Evolutionary conservation across 2,329 filamentous ascomycete species (phyloP).

Genomic region (Diaporthe longicolla): DNA sequence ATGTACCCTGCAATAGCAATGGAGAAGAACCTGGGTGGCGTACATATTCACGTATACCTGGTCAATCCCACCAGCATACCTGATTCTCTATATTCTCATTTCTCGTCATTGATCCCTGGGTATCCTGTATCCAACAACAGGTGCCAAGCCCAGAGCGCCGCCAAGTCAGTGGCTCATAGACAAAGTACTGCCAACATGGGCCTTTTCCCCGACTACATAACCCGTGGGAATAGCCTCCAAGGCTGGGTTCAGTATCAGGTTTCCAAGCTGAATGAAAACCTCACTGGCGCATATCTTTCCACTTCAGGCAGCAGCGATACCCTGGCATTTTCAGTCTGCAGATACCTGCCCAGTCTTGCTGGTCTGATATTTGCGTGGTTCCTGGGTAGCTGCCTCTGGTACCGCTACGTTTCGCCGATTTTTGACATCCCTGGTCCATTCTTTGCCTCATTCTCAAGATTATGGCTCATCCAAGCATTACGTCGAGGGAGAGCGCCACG

Average conservation of each 20-base stretch:
- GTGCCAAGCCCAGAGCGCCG: not conserved
- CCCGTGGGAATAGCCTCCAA: not conserved
- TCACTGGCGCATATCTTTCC: not conserved
- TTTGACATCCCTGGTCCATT: conserved; percentile 11
- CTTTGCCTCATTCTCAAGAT: conserved; percentile 5
- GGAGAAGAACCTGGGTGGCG: not conserved
- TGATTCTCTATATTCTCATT: not conserved
- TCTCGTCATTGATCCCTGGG: not conserved
- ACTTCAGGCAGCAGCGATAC: not conserved
- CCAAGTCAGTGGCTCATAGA: not conserved
- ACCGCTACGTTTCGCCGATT: conserved; percentile 12
- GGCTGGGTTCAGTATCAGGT: not conserved
- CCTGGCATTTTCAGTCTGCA: not conserved
- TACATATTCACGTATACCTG: not conserved
- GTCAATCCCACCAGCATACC: not conserved
- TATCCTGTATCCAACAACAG: not conserved
- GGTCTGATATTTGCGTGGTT: conserved; percentile 2
- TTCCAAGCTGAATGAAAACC: not conserved
- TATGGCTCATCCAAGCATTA: conserved; percentile 6
- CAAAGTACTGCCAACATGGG: not conserved
- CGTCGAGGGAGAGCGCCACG: not conserved
- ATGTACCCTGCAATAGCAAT: not conserved
- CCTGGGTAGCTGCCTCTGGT: conserved; percentile 16
- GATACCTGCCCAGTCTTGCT: not conserved
- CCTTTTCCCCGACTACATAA: not conserved